Evolutionary conservation across 1,284 basidiomycete species (phyloP).

Genomic region (Ceratobasidium sp.): DNA sequence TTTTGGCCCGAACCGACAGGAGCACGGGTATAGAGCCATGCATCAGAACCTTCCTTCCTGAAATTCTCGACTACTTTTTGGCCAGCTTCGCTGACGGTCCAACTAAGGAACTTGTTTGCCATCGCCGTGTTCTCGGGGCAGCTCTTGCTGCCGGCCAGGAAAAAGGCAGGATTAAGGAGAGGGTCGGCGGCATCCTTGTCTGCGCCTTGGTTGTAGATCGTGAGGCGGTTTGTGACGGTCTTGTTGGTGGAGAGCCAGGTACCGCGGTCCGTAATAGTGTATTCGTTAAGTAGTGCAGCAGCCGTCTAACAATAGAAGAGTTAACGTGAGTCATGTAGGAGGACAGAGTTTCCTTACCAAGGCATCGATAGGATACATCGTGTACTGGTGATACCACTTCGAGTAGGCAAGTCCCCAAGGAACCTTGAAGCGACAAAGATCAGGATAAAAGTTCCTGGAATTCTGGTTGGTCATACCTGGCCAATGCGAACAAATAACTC

Average conservation of each 20-base stretch:
- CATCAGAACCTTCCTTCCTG: conserved; percentile 51
- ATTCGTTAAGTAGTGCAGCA: conserved; percentile 63
- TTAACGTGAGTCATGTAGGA: not conserved
- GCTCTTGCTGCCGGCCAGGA: conserved; percentile 56
- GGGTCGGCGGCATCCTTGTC: conserved; percentile 54
- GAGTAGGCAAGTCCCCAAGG: conserved; percentile 67
- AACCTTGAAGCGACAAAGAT: conserved; percentile 55
- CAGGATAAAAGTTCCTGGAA: conserved; percentile 4
- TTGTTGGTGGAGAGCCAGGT: conserved; percentile 57
- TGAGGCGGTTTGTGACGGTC: conserved; percentile 55
- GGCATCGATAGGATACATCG: conserved; percentile 64
- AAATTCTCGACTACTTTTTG: conserved; percentile 62
- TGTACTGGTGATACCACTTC: conserved; percentile 69
- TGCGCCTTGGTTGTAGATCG: conserved; percentile 34
- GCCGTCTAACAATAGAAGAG: conserved; percentile 52
- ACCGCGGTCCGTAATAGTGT: conserved; percentile 63
- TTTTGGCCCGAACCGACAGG: conserved; percentile 12
- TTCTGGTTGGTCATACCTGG: conserved; percentile 57
- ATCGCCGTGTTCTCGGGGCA: conserved; percentile 52
- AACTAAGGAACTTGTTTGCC: conserved; percentile 60
- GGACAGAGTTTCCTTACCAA: conserved; percentile 50
- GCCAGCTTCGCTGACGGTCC: conserved; percentile 59
- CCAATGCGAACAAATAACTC: conserved; percentile 64
- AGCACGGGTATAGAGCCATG: conserved; percentile 28
- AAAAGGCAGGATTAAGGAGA: conserved; percentile 63